These are phyloP conservation scores for Cryptococcus sp. DNA, from an alignment of 1,284 basidiomycete genomes.

Conservation along the genomic window DNA sequence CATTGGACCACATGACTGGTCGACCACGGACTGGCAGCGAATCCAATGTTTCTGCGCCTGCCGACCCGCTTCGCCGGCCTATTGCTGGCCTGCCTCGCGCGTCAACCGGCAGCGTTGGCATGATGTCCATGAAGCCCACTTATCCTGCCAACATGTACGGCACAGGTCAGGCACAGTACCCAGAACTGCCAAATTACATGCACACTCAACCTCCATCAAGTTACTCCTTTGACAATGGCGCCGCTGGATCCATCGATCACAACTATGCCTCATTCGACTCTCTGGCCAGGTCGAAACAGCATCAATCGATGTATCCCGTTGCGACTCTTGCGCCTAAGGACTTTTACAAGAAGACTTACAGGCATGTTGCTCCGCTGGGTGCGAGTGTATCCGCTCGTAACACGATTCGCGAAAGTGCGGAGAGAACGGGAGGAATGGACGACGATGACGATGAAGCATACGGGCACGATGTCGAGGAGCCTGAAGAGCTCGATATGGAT, in stretches of 20 bases:
- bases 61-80: slow-evolving; percentile 25
- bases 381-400: slow-evolving; percentile 33
- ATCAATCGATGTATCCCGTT: slow-evolving; percentile 17
- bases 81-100: slow-evolving; percentile 33
- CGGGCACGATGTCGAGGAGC: slow-evolving; percentile 13
- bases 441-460: slow-evolving; percentile 13
- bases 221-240: slow-evolving; percentile 4
- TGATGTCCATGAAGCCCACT: slow-evolving; percentile 5
- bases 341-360: slow-evolving; percentile 50
- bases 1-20: slow-evolving; percentile 31
- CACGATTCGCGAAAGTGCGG: slow-evolving; percentile 14
- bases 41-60: slow-evolving; percentile 17
- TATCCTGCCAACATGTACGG: slow-evolving; percentile 24
- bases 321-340: slow-evolving; percentile 41
- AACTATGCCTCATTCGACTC: slow-evolving; percentile 42
- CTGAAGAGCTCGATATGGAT: slow-evolving; percentile 10
- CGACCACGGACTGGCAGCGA: slow-evolving; percentile 31
- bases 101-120: slow-evolving; percentile 10
- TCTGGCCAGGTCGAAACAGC: slow-evolving; percentile 34
- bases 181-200: slow-evolving; percentile 17
- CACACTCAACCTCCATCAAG: neutral
- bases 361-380: slow-evolving; percentile 49
- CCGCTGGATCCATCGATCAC: slow-evolving; percentile 1
- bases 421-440: slow-evolving; percentile 7
- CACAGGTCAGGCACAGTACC: slow-evolving; percentile 20